Conservation (phyloP, 495 filamentous ascomycete species). For the Tuber umbilicatum region DNA sequence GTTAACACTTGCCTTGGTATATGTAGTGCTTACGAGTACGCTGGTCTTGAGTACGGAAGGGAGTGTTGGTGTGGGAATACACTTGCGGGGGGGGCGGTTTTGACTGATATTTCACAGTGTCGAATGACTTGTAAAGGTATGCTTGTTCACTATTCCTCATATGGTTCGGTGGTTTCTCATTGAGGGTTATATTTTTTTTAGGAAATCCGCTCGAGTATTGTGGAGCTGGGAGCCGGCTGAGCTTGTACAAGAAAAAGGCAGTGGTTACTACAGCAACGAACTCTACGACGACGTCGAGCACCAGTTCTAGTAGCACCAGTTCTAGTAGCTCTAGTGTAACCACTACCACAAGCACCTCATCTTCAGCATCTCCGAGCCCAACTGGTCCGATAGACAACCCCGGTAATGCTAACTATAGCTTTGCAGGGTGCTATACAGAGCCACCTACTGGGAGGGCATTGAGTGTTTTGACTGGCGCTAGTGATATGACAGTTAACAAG, state of each 20-base stretch:
- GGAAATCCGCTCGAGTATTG: conserved; percentile 27
- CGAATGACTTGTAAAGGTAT: conserved; percentile 18
- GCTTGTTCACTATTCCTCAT: neutral
- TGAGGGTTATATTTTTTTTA: neutral
- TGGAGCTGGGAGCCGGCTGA: conserved; percentile 20
- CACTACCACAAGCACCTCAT: conserved; percentile 15
- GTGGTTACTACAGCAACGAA: neutral
- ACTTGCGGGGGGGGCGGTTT: conserved; percentile 7
- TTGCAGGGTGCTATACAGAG: conserved; percentile 41
- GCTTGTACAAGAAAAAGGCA: conserved; percentile 25
- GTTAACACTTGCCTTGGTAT: conserved; percentile 40
- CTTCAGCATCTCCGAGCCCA: neutral
- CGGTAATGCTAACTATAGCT: conserved; percentile 18
- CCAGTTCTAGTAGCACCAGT: conserved; percentile 1
- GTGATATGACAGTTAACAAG: conserved; percentile 16
- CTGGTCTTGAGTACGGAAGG: conserved; percentile 41
- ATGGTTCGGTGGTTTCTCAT: neutral
- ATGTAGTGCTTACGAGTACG: conserved; percentile 42
- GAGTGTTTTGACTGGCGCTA: conserved; percentile 8
- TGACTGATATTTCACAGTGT: conserved; percentile 7
- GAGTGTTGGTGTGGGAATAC: conserved; percentile 29
- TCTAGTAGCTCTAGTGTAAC: conserved; percentile 4
- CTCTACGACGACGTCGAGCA: neutral
- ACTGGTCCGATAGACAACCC: conserved; percentile 15
- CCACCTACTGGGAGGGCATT: conserved; percentile 35